These are phyloP conservation scores for Citrus sp. DNA, from an alignment of 345 rosid species.

Conservation along the genomic window DNA sequence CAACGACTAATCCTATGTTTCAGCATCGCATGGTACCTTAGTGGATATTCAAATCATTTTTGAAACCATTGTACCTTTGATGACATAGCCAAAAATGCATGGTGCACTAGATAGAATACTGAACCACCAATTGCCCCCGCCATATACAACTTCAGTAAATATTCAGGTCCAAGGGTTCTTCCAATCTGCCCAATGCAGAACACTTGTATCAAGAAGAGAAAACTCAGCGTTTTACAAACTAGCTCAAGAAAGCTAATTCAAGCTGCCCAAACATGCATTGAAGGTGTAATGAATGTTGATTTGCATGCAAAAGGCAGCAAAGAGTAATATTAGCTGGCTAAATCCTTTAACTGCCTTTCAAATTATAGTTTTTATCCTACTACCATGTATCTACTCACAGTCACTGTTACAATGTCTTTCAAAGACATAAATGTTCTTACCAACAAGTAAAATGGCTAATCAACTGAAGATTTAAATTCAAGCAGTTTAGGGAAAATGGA, in stretches of 20 bases:
- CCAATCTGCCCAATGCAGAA: slow-evolving; percentile 47
- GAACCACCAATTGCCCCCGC: slow-evolving; percentile 87
- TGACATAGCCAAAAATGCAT: slow-evolving; percentile 42
- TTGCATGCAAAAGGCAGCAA: background rate
- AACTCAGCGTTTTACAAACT: background rate
- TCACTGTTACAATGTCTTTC: background rate
- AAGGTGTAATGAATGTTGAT: background rate
- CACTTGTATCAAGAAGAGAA: background rate
- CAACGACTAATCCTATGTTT: slow-evolving; percentile 1
- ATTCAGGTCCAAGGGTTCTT: slow-evolving; percentile 62
- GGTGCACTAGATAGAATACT: slow-evolving; percentile 68
- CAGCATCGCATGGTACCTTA: background rate
- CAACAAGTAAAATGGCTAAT: background rate
- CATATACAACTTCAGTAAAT: slow-evolving; percentile 65
- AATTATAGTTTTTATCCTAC: background rate
- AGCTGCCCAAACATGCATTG: background rate
- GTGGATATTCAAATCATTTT: background rate
- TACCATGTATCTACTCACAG: background rate
- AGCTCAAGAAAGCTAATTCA: background rate
- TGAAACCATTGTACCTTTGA: slow-evolving; percentile 47
- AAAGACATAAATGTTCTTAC: background rate
- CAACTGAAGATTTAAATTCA: background rate
- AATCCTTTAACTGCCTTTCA: background rate
- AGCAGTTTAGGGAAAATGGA: background rate
- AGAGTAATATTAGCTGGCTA: background rate